Base-by-base conservation (phyloP, 2,329 filamentous ascomycete genomes). In the Nakataea oryzae region DNA sequence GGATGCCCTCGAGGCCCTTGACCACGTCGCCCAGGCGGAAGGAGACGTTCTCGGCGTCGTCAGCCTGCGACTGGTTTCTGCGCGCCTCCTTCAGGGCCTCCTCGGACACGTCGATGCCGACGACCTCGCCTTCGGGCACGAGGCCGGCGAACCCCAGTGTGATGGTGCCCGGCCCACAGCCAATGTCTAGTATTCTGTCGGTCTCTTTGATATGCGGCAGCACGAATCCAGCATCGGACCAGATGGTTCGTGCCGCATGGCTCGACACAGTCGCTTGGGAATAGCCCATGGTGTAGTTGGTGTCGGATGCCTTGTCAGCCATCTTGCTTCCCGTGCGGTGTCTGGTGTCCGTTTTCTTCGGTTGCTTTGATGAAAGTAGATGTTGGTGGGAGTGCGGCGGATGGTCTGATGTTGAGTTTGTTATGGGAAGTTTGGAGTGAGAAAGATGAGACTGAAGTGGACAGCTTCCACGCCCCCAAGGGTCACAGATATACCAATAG, bases 151-250 rank as follows among this genome's bases (percentile, higher is more conserved):
- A 68, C 7, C 74, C 76, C 0, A 72, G 69, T 3, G 78, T 77
- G 66, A 82, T 81, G 32, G 76, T 79, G 3, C 78, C 79, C 1
- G 79, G 76, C 0, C 79, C 79, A 68, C 77, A 79, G 61, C 78
- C 79, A 32, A 80, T 70, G 65, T 81, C 78, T 60, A 81, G 74
- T 61, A 80, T 73, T n/a, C 63, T 66, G 70, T 75, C 71, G 24
- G 68, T 66, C 0, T 71, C 67, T 57, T 73, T 70, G 41, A 81
- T 71, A 59, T 74, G 69, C 0, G 76, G 75, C 1, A 80, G 61
- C 2, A 81, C 69, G 65, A 78, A 75, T 21, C 70, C 68, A 4
- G 78, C 78, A 63, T 75, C 76, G 41, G 75, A 74, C 32, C 77
- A 71, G 21, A 73, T 76, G 1, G 76, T 80, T 24, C 78, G 75